phyloP scores from a whole-genome alignment of 371 early-diverging fungal genomes.

The Actinomortierella ambigua region DNA sequence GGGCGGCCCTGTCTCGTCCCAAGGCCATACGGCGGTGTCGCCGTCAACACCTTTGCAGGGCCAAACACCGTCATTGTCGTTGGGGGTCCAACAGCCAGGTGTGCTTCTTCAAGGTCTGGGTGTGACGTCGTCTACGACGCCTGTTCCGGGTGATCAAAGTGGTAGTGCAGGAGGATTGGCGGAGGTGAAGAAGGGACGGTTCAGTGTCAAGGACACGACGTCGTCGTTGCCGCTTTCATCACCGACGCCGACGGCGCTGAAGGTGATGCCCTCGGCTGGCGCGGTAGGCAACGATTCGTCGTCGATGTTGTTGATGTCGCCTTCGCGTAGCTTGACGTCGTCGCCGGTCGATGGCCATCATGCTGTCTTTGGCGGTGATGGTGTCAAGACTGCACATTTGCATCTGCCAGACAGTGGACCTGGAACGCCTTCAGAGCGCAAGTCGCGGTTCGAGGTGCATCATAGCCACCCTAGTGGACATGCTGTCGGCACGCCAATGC shows the following conservation, averaged over 20 bases:
- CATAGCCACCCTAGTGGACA: too few species aligned
- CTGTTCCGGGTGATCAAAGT: constrained; percentile 5
- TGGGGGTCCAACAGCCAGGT: too few species aligned
- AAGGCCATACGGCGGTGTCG: background rate
- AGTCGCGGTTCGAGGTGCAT: constrained; percentile 44
- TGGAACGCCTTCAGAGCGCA: constrained; percentile 20
- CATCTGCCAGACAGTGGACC: constrained; percentile 1
- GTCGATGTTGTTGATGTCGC: constrained; percentile 15
- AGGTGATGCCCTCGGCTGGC: too few species aligned
- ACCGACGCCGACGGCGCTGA: constrained; percentile 19
- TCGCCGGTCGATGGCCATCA: constrained; percentile 20
- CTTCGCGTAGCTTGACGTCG: constrained; percentile 33
- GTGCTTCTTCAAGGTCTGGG: constrained; percentile 19
- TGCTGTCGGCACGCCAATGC: too few species aligned
- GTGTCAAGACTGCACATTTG: constrained; percentile 20
- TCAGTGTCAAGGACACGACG: constrained; percentile 42
- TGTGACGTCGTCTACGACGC: constrained; percentile 5
- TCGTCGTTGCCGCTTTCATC: constrained; percentile 8
- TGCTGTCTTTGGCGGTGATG: constrained; percentile 3
- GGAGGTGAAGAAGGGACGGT: constrained; percentile 41
- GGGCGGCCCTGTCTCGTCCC: too few species aligned
- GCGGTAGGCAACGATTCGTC: constrained; percentile 11
- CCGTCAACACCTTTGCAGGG: too few species aligned
- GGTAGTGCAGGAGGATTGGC: too few species aligned
- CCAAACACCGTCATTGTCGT: too few species aligned